Base-by-base conservation (phyloP, 345 rosid genomes). In the Turritis glabra region DNA sequence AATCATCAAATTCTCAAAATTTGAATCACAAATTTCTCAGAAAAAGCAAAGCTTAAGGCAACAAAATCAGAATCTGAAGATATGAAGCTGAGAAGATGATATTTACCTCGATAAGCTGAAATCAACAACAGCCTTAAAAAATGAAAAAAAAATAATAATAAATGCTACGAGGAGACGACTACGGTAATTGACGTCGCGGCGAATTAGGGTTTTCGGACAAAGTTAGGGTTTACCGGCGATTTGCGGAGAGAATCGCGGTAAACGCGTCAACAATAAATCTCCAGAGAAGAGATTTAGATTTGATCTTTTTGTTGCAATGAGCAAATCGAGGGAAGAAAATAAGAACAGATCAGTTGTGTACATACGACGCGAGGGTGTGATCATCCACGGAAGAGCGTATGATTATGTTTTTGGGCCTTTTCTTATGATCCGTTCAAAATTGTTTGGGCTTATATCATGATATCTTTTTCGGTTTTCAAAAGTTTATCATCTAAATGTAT, bases 191-290 rank as follows among this genome's bases (percentile, higher is more conserved):
- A 58, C 48, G 21, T 33, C 3, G 64, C 7, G n/a, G 18, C 5
- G 12, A 69, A 40, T 17, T 44, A 63, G 75, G 73, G 60, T 57
- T 62, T 74, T 19, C 54, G 1, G 44, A 66, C 41, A 67, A 17
- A 48, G 14, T 21, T 37, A 48, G 60, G 71, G 59, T 69, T 63
- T 69, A 35, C 63, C 58, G 57, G 48, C 53, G 75, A 76, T 3
- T 57, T 17, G 67, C 23, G 14, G 71, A 47, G 61, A 66, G 5
- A 23, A 14, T 9, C 22, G 17, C 26, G 75, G 73, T 19, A 37
- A 57, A 58, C 7, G 43, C 37, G 70, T 76, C 80, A 76, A 67
- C 75, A 55, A 70, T 5, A 40, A 76, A 76, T 76, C 75, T 76
- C 59, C 53, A 37, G 29, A 33, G 21, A 23, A 15, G 37, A 54